Base-by-base conservation (phyloP, 75 land plant species). In the Pinus albicaulis region DNA sequence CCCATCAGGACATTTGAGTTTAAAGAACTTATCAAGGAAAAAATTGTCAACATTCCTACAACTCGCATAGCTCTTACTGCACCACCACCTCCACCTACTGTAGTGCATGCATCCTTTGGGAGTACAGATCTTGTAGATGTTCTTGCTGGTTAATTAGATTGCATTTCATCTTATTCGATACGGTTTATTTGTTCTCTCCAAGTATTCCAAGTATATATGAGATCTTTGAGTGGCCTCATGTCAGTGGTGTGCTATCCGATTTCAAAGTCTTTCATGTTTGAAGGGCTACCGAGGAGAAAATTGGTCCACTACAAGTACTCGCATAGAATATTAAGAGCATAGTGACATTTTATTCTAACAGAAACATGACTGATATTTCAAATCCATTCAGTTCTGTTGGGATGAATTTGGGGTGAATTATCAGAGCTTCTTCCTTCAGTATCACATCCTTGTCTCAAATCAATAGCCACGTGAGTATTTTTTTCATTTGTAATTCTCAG, bases 51-150 rank as follows among this genome's bases (percentile, higher is more conserved):
- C 82, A 83, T 92, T 26, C 95, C 93, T 12, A 34, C 77, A 22
- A 55, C 80, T 48, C 68, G 87, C 3, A 66, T 60, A 13, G 62
- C 80, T 56, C 74, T 92, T 2, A 0, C 36, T 34, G 36, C 36
- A 64, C 0, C 80, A 20, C 75, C 75, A 26, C 74, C 81, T 59
- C 75, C 78, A 5, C 84, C 89, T 19, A 69, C 83, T 26, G 69
- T 73, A 60, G 76, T 81, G 1, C 86, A 77, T 20, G 25, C 82
- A 44, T 56, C 84, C 53, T 53, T 79, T 2, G 81, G 87, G 62
- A 36, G 79, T 19, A 85, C 83, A 26, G 98, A 92, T 81, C 98
- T 96, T 66, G 98, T 89, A 25, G 98, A 90, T n/a, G 76, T 88
- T 48, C 94, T 93, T 62, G n/a, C n/a, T n/a, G n/a, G n/a, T n/a